Evolutionary conservation across 148 eudicot genomes (phyloP).

Genomic region (Selenicereus undatus): DNA sequence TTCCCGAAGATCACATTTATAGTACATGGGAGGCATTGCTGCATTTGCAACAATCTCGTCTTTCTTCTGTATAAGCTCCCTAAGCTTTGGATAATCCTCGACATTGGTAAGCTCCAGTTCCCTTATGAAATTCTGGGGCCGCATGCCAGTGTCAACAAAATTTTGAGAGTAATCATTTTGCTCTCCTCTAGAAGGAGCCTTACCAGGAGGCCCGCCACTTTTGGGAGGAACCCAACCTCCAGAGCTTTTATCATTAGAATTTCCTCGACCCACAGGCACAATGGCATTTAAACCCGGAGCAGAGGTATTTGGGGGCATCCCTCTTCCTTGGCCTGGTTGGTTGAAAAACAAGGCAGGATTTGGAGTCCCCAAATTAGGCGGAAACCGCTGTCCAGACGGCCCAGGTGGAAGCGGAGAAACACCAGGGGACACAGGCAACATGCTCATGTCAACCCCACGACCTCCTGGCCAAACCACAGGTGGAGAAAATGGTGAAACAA

Average conservation of each 20-base stretch:
- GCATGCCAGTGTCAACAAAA: slow-evolving; percentile 95
- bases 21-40: slow-evolving; percentile 82
- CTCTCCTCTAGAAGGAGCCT: slow-evolving; percentile 98
- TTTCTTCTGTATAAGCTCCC: slow-evolving; percentile 97
- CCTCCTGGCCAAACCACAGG: slow-evolving; percentile 79
- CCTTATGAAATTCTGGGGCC: slow-evolving; percentile 92
- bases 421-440: slow-evolving; percentile 65
- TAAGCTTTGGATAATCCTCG: slow-evolving; percentile 95
- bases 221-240: slow-evolving; percentile 72
- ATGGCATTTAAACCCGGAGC: slow-evolving; percentile 55
- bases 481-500: slow-evolving; percentile 78
- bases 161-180: slow-evolving; percentile 98
- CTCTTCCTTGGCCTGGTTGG: slow-evolving; percentile 74
- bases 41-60: slow-evolving; percentile 88
- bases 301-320: slow-evolving; percentile 46
- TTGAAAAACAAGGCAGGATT: slow-evolving; percentile 57
- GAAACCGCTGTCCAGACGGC: slow-evolving; percentile 64
- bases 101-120: slow-evolving; percentile 90
- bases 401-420: slow-evolving; percentile 44
- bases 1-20: slow-evolving; percentile 76
- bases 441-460: slow-evolving; percentile 69
- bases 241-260: slow-evolving; percentile 55
- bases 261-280: slow-evolving; percentile 55
- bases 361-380: slow-evolving; percentile 62
- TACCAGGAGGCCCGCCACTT: slow-evolving; percentile 65